Percentiles rank a stretch among this genome's conserved stretches.
Conservation (phyloP, 169 alveolate genomes). For the Plasmodium blacklocki region DNA sequence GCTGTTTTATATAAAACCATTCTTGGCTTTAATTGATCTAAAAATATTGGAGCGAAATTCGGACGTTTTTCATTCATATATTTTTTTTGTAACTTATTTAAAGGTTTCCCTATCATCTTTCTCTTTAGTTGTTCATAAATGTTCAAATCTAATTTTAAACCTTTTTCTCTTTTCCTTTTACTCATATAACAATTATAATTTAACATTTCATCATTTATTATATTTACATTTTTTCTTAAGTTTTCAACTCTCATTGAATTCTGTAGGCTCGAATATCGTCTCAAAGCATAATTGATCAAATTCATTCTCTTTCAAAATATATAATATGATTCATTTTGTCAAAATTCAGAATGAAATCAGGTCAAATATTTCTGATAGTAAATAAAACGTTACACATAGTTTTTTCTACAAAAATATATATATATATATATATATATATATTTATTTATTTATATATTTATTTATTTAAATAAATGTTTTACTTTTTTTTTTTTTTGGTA, state of each 20-base stretch:
- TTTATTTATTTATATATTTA: no score
- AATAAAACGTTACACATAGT: no score
- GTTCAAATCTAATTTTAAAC: conserved; percentile 48
- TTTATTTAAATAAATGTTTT: no score
- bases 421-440: no score
- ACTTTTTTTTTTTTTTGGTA: no score
- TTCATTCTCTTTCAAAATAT: conserved; percentile 21
- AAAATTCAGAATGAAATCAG: no score
- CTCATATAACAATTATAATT: conserved; percentile 11
- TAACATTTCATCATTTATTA: conserved; percentile 5
- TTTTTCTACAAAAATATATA: no score
- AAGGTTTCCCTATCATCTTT: conserved; percentile 68
- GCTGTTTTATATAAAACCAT: conserved; percentile 72
- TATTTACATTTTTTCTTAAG: conserved; percentile 19
- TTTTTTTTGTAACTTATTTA: conserved; percentile 71
- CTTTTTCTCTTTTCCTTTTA: conserved; percentile 60
- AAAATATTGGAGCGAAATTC: conserved; percentile 82
- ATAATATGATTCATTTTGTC: neutral
- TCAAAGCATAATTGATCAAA: neutral
- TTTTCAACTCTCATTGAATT: conserved; percentile 24
- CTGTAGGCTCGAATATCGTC: conserved; percentile 37
- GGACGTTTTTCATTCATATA: conserved; percentile 70
- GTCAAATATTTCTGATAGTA: no score
- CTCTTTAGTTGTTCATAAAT: conserved; percentile 54
- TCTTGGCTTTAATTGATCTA: conserved; percentile 83